Evolutionary conservation across 305 asterid species (phyloP), one percentile per base, ranked within the genome.

Genomic region (Fraxinus dipetala): DNA sequence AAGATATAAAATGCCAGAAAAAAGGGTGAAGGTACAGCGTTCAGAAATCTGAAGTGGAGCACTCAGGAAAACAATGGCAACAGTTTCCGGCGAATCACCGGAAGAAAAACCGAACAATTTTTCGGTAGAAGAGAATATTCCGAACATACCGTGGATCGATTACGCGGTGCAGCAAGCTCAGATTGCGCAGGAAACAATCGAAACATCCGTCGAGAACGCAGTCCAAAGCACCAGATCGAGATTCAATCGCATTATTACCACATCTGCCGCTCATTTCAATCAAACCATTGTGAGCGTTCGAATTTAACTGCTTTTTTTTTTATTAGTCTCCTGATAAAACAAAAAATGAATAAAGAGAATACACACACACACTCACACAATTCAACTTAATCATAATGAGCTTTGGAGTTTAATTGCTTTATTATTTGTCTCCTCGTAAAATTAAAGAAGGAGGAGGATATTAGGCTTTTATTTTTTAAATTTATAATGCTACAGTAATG

Each of bases 251-350:
- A 82, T 94, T 75, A 88, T 89, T 77, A 89, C 93, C 81, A 95
- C 98, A 43, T 90, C 97, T 0, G 93, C 97, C 30, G 94, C 92
- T 16, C 99, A 95, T 89, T 88, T 94, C 78, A 83, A 87, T 80
- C 98, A 91, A 88, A 91, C 97, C 31, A 82, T 91, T 65, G 99
- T 93, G 88, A 91, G 87, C n/a, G 69, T 84, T 63, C n/a, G 28
- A 16, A 79, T 74, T 59, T 43, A 75, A 22, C 73, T 38, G 30
- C 22, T 38, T 4, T 4, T 32, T 32, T 30, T 61, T 2, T 18
- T 59, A 11, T 83, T 4, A 43, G 1, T 70, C 16, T 22, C 34
- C 31, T 22, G 14, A 22, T 22, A 61, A 59, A 20, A 56, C 5
- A 59, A 16, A 51, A 16, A 16, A 3, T 61, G 70, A 22, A 20